A percentile compares a stretch with the other conserved stretches of the same genome.
phyloP scores from a whole-genome alignment of 148 eudicot species.

The Rhododendron simsii region DNA sequence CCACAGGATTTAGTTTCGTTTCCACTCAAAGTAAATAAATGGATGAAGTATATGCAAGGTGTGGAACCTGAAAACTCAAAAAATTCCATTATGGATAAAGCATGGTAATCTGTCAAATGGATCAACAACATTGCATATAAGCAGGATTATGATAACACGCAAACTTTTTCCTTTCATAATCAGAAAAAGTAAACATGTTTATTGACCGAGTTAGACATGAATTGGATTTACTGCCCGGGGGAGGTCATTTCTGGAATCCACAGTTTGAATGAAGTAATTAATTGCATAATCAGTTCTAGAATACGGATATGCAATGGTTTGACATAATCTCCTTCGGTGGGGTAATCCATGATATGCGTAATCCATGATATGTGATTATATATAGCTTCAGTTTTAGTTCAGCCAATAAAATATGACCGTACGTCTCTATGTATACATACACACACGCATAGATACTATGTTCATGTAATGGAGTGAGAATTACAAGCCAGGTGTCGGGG shows the following conservation, averaged over 20 bases:
- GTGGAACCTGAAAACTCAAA: background rate
- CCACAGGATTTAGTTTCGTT: background rate
- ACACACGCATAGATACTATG: background rate
- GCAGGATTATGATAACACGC: too few relatives aligned
- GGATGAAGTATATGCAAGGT: background rate
- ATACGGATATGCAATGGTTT: background rate
- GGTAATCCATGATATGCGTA: background rate
- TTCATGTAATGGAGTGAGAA: background rate
- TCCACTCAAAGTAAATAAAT: background rate
- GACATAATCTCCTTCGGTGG: background rate
- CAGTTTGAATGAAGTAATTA: background rate
- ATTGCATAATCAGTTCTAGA: background rate
- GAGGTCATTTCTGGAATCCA: background rate
- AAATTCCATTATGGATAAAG: background rate
- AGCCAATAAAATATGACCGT: too few relatives aligned
- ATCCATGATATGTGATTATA: too few relatives aligned
- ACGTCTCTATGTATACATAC: background rate
- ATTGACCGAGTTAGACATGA: background rate
- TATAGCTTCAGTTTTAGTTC: too few relatives aligned
- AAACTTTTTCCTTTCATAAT: background rate
- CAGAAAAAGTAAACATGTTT: background rate
- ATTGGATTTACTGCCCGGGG: background rate
- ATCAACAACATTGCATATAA: background rate
- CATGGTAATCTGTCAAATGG: background rate
- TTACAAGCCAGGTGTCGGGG: constrained; percentile 76